phyloP scores from a whole-genome alignment of 305 asterid genomes.

The Solanum aculeatissimum region DNA sequence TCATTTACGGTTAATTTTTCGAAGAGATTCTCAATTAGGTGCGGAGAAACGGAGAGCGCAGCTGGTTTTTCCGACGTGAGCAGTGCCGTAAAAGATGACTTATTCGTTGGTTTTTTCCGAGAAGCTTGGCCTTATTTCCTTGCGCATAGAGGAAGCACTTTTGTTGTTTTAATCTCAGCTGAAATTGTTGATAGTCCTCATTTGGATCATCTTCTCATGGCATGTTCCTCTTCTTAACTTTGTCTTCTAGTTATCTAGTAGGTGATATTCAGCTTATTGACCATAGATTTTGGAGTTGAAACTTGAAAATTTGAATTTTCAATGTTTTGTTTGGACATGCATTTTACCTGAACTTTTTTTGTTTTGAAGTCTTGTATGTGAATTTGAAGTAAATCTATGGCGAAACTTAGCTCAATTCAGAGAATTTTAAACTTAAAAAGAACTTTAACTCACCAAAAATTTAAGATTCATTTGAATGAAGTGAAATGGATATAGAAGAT shows the following conservation, averaged over 20 bases:
- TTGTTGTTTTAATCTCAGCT: constrained; percentile 41
- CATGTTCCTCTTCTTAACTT: constrained; percentile 14
- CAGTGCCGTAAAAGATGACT: neutral
- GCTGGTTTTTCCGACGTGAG: neutral
- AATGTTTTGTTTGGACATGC: neutral
- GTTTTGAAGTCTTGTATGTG: neutral
- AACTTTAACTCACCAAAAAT: neutral
- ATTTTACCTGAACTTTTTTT: neutral
- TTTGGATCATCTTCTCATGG: constrained; percentile 69
- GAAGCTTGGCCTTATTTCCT: constrained; percentile 43
- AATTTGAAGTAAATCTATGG: neutral
- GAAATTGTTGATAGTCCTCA: constrained; percentile 28
- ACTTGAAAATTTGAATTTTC: neutral
- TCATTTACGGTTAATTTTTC: neutral
- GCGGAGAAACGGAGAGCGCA: neutral
- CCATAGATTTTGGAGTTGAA: neutral
- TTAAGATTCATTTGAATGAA: neutral
- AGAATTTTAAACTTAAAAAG: neutral
- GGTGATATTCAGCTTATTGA: neutral
- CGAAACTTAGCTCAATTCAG: neutral
- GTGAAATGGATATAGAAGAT: neutral
- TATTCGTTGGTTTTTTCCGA: constrained; percentile 41
- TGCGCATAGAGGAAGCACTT: constrained; percentile 41
- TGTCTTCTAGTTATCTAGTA: neutral
- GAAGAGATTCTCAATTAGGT: neutral